Percentiles rank a stretch among this genome's conserved stretches.
Conservation (phyloP, 2,329 filamentous ascomycete species). For the Elsinoe arachidis region DNA sequence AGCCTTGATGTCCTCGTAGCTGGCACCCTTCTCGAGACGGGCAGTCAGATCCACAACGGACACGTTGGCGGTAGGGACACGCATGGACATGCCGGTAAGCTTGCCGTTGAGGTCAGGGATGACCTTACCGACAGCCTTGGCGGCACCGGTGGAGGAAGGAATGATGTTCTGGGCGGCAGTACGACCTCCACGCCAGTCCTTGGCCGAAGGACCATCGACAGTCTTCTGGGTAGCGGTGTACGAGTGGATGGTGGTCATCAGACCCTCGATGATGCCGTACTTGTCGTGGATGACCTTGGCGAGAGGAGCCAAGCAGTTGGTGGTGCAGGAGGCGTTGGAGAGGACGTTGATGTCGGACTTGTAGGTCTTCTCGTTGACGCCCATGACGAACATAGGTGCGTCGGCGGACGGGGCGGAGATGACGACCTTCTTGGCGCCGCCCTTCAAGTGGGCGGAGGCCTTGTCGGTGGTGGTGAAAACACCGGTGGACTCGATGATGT, state of each 20-base stretch:
- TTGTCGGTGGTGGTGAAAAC: slow-evolving; percentile 98
- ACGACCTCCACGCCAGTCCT: slow-evolving; percentile 99
- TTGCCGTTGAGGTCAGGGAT: slow-evolving; percentile 97
- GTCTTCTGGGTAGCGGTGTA: slow-evolving; percentile 99
- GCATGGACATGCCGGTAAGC: slow-evolving; percentile 99
- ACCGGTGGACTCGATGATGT: slow-evolving; percentile 96
- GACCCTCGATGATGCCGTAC: slow-evolving; percentile 93
- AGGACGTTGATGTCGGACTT: slow-evolving; percentile 84
- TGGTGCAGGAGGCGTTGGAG: slow-evolving; percentile 99
- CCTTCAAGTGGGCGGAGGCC: slow-evolving; percentile 87
- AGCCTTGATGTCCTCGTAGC: slow-evolving; percentile 87
- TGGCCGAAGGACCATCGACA: slow-evolving; percentile 91
- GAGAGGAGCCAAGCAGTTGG: slow-evolving; percentile 98
- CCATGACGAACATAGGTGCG: slow-evolving; percentile 99
- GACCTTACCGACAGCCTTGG: slow-evolving; percentile 99
- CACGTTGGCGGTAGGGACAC: slow-evolving; percentile 97
- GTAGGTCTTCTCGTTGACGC: slow-evolving; percentile 94
- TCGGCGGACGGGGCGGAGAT: slow-evolving; percentile 86
- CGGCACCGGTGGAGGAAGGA: slow-evolving; percentile 95
- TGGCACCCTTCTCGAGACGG: slow-evolving; percentile 84
- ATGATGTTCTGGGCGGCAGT: slow-evolving; percentile 99
- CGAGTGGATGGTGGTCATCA: slow-evolving; percentile 99
- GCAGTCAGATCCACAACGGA: slow-evolving; percentile 96
- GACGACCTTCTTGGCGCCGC: slow-evolving; percentile 89
- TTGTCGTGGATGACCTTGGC: slow-evolving; percentile 99